Base-by-base conservation (phyloP, 75 land plant genomes). In the Pinus taeda region DNA sequence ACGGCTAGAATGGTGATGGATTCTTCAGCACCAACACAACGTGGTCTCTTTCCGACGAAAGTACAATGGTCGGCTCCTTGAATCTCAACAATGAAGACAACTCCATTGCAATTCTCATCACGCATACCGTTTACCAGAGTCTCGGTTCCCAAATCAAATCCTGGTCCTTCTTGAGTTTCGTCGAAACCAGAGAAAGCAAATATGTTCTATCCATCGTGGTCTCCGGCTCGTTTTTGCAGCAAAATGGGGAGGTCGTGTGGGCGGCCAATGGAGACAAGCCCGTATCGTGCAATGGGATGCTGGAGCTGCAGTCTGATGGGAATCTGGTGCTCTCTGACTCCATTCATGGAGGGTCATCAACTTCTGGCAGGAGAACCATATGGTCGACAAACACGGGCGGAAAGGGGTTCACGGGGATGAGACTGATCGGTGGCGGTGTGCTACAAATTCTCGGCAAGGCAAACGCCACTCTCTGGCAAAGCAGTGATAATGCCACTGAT, bases 321-420 rank as follows among this genome's bases (percentile, higher is more conserved):
- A 21, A 78, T 33, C 7, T 56, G 59, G 79, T 78, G 1, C 76
- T 78, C 7, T 55, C 24, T 2, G 74, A 65, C 21, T 37, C n/a
- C 1, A 45, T 45, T 6, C 30, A 29, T 15, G 49, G 22, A 0
- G 75, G n/a, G 2, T 42, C 75, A 4, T 11, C 36, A 0, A 8
- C 11, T 49, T 49, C 11, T 49, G 53, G 12, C 2, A 20, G 71
- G 15, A 39, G 39, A 67, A 13, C 1, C 9, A 33, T 79, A 9
- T 83, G 85, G 85, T 66, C 78, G 17, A 76, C 83, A 1, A 4
- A 61, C 6, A 83, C 85, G 14, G 64, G 67, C 0, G 83, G 83
- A 0, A 70, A 17, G 73, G 85, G 76, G 4, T 69, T 81, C 1
- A 13, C 1, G 13, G 45, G 20, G 14, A 15, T 67, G 0, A 36